Conservation (phyloP, 768 basidiomycete genomes). For the Fistulinella prunicolor region DNA sequence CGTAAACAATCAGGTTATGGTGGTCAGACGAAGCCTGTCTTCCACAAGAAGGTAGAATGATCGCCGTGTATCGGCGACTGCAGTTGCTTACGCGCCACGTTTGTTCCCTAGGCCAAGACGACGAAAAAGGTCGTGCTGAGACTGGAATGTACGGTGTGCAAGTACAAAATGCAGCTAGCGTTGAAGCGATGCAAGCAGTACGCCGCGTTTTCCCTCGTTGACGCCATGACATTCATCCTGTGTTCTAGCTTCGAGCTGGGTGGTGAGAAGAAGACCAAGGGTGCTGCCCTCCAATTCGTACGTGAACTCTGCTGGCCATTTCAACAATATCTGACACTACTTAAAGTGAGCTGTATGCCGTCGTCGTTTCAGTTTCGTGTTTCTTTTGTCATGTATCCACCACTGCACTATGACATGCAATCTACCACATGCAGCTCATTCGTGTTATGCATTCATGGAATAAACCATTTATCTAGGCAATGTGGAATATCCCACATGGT, state of each 20-base stretch:
- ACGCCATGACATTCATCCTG: background rate
- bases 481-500: background rate
- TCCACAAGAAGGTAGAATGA: conserved; percentile 90
- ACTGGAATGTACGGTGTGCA: conserved; percentile 97
- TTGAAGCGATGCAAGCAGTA: conserved; percentile 99
- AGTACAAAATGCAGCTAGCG: conserved; percentile 94
- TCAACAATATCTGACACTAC: background rate
- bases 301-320: conserved; percentile 33
- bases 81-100: background rate
- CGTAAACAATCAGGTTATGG: conserved; percentile 98
- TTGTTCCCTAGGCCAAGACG: conserved; percentile 75
- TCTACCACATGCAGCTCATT: conserved; percentile 19
- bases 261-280: conserved; percentile 99
- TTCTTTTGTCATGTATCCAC: conserved; percentile 25
- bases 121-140: conserved; percentile 99
- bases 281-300: conserved; percentile 92
- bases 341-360: conserved; percentile 21
- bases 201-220: conserved; percentile 31
- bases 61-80: background rate
- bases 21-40: conserved; percentile 99
- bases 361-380: conserved; percentile 13
- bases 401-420: conserved; percentile 28
- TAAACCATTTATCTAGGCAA: no score
- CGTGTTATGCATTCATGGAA: background rate
- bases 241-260: conserved; percentile 89